Percentiles rank a stretch among this genome's conserved stretches.
Evolutionary conservation across 106 monocot species (phyloP).

Genomic region (Platanthera zijinensis): DNA sequence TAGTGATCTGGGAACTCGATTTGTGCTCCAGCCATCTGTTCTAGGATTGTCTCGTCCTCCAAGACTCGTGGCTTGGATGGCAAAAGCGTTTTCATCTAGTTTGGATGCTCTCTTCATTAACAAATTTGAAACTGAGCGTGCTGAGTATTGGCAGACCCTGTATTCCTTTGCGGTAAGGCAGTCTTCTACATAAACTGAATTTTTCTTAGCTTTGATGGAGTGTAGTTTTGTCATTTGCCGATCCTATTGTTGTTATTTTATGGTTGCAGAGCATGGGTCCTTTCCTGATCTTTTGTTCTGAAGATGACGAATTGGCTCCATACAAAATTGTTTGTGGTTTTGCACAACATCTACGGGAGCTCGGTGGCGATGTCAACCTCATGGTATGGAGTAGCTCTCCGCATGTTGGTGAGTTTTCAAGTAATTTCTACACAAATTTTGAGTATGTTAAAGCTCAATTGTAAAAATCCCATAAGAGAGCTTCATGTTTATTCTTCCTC

Average conservation of each 20-base stretch:
- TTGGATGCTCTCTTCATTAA: constrained; percentile 58
- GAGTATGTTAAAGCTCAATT: not conserved
- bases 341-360: constrained; percentile 46
- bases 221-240: not conserved
- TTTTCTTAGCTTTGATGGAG: not conserved
- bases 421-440: not conserved
- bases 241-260: not conserved
- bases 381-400: constrained; percentile 56
- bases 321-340: constrained; percentile 40
- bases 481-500: too few relatives aligned
- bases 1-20: constrained; percentile 57
- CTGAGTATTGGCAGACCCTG: constrained; percentile 24
- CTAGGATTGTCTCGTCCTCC: constrained; percentile 47
- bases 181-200: not conserved
- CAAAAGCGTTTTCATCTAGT: constrained; percentile 54
- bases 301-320: constrained; percentile 62
- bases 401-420: constrained; percentile 43
- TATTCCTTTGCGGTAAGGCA: constrained; percentile 28
- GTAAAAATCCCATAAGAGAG: not conserved
- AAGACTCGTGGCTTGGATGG: constrained; percentile 66
- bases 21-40: constrained; percentile 50
- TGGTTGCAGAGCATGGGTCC: constrained; percentile 55
- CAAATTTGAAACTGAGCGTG: constrained; percentile 12
- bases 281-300: constrained; percentile 63
- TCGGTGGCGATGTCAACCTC: constrained; percentile 70